Base-by-base conservation (phyloP, 2,329 filamentous ascomycete species). In the Pseudomassariella vexata region DNA sequence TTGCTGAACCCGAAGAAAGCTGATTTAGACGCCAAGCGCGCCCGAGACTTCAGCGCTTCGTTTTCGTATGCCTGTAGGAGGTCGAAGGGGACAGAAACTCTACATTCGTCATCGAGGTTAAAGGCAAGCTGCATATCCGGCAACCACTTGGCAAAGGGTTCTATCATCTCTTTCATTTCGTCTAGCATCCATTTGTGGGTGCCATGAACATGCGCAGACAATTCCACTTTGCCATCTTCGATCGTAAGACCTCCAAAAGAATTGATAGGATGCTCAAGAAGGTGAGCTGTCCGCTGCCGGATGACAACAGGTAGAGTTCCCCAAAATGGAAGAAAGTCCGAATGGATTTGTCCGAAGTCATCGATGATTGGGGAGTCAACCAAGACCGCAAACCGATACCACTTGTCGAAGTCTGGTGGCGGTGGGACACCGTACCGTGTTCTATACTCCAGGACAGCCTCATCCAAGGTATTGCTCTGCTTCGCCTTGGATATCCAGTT, bases 371-470 rank as follows among this genome's bases (percentile, higher is more conserved):
- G 65, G 1, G 82, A 77, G 3, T 69, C 66, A 38, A 70, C 73
- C 6, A 66, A 63, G 40, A 67, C 70, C 5, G 81, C 80, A 46
- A 82, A 83, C 31, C 76, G 66, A 47, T 78, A 85, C 81, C 81
- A 85, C 43, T 76, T 78, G 52, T 84, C 78, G 44, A 84, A 85
- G 45, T 83, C 69, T 3, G 83, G 83, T 19, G 81, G 81, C n/a
- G 81, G 81, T 19, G 73, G 63, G 41, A 84, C 66, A 11, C 70
- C 66, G 52, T 85, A 81, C 35, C 81, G 70, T 28, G 68, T 66
- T 32, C 68, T 68, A 52, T 85, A 85, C 48, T 83, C 78, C 12
- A 59, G 54, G n/a, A 81, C 73, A 9, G 81, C 80, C 27, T 76
- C 70, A 15, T 62, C 57, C 21, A 85, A 57, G 2, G 68, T 73